A percentile compares a stretch with the other conserved stretches of the same genome.
Conservation (phyloP, 768 basidiomycete genomes). For the Xanthoconium stramineum region DNA sequence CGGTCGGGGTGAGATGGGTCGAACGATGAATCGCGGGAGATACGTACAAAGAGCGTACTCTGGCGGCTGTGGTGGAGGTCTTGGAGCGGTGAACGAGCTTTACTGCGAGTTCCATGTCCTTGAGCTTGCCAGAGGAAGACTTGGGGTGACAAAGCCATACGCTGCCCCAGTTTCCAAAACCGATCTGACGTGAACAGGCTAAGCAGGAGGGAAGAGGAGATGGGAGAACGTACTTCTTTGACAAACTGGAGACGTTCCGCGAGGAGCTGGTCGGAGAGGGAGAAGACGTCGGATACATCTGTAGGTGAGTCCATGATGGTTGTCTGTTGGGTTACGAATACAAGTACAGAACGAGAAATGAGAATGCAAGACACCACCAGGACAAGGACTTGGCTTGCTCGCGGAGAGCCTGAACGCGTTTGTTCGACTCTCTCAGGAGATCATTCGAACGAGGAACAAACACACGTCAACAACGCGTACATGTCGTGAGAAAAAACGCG, state of each 20-base stretch:
- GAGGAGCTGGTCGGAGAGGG: constrained; percentile 68
- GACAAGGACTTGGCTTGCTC: background rate
- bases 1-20: background rate
- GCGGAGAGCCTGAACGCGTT: background rate
- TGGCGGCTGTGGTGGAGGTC: constrained; percentile 80
- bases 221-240: constrained; percentile 53
- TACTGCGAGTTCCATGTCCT: constrained; percentile 67
- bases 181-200: constrained; percentile 52
- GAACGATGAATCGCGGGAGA: background rate
- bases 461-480: constrained; percentile 30
- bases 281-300: constrained; percentile 57
- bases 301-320: constrained; percentile 23
- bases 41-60: constrained; percentile 82
- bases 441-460: constrained; percentile 29
- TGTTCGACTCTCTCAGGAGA: background rate
- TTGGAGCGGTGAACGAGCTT: constrained; percentile 89
- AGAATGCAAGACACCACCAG: no score
- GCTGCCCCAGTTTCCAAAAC: constrained; percentile 91
- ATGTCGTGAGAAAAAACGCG: constrained; percentile 24
- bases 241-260: constrained; percentile 71
- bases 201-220: background rate
- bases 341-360: constrained; percentile 23
- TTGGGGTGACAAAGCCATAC: constrained; percentile 79
- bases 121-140: constrained; percentile 41
- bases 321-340: constrained; percentile 3